Evolutionary conservation across 495 filamentous ascomycete species (phyloP).

Genomic region (Lasiosphaeria miniovina): DNA sequence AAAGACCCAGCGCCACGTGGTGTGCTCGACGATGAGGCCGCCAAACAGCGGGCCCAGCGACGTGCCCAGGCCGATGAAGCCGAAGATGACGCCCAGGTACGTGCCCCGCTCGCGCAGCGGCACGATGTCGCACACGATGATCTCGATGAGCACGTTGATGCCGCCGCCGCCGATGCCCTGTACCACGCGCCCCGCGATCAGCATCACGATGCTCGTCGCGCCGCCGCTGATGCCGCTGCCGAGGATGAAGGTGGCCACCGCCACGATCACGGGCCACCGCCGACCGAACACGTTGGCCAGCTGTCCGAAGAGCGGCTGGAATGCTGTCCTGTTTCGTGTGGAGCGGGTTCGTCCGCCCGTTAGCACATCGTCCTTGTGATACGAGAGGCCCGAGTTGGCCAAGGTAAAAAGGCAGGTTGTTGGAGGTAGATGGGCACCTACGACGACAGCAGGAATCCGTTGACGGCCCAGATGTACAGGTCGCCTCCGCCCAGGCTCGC

Average conservation of each 20-base stretch:
- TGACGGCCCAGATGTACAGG: slow-evolving; percentile 56
- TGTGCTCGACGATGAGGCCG: slow-evolving; percentile 57
- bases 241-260: slow-evolving; percentile 35
- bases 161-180: slow-evolving; percentile 80
- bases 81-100: slow-evolving; percentile 46
- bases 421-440: background rate
- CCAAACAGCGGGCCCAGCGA: slow-evolving; percentile 68
- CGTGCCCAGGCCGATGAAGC: slow-evolving; percentile 61
- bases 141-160: slow-evolving; percentile 70
- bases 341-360: too few relatives aligned
- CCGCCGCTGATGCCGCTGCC: slow-evolving; percentile 35
- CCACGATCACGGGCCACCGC: slow-evolving; percentile 2
- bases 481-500: slow-evolving; percentile 18
- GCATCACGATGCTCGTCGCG: slow-evolving; percentile 46
- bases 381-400: too few relatives aligned
- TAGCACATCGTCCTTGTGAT: too few relatives aligned
- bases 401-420: background rate
- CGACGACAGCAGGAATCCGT: slow-evolving; percentile 25
- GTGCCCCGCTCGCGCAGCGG: slow-evolving; percentile 61
- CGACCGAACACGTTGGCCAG: slow-evolving; percentile 23
- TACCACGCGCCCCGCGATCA: slow-evolving; percentile 69
- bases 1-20: slow-evolving; percentile 40
- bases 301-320: slow-evolving; percentile 19
- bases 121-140: slow-evolving; percentile 67
- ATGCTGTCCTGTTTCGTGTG: background rate